Percentiles rank a stretch among this genome's conserved stretches.
Conservation (phyloP, 2,329 filamentous ascomycete genomes). For the Cladophialophora exuberans region DNA sequence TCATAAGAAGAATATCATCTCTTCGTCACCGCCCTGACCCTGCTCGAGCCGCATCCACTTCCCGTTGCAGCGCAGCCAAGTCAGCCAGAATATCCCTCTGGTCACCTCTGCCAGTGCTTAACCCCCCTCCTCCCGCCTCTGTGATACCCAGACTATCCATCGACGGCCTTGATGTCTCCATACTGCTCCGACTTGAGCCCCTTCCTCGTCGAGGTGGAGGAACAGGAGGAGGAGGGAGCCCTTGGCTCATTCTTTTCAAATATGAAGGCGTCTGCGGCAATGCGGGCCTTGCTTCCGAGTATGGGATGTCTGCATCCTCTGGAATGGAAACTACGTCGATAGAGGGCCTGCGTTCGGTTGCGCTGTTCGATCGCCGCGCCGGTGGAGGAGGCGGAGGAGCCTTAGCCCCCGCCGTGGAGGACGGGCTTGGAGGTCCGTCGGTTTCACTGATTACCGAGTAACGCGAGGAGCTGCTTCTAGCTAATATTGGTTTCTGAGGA, state of each 20-base stretch:
- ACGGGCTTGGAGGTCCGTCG: constrained; percentile 38
- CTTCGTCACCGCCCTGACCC: constrained; percentile 27
- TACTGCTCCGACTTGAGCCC: constrained; percentile 45
- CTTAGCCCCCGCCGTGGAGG: constrained; percentile 34
- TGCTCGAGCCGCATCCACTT: constrained; percentile 70
- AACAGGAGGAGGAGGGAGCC: constrained; percentile 47
- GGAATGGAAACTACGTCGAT: constrained; percentile 21
- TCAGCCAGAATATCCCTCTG: constrained; percentile 70
- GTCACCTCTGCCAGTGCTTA: constrained; percentile 22
- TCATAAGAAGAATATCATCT: constrained; percentile 8
- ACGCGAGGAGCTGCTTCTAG: constrained; percentile 39
- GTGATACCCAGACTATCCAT: constrained; percentile 24
- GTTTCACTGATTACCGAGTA: constrained; percentile 33
- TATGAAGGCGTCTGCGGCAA: constrained; percentile 15
- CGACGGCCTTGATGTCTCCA: constrained; percentile 33
- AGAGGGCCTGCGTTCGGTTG: constrained; percentile 32
- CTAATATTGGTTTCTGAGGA: constrained; percentile 40
- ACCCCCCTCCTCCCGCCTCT: background rate
- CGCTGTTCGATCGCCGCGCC: constrained; percentile 54
- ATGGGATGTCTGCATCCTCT: constrained; percentile 6
- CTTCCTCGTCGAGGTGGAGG: constrained; percentile 53
- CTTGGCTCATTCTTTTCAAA: constrained; percentile 21
- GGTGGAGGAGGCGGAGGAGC: constrained; percentile 52
- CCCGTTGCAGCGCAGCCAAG: constrained; percentile 70
- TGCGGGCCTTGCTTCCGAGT: constrained; percentile 2